These are phyloP conservation scores for Verticillium dahliae DNA, from an alignment of 2,329 filamentous ascomycete species.

Conservation along the genomic window DNA sequence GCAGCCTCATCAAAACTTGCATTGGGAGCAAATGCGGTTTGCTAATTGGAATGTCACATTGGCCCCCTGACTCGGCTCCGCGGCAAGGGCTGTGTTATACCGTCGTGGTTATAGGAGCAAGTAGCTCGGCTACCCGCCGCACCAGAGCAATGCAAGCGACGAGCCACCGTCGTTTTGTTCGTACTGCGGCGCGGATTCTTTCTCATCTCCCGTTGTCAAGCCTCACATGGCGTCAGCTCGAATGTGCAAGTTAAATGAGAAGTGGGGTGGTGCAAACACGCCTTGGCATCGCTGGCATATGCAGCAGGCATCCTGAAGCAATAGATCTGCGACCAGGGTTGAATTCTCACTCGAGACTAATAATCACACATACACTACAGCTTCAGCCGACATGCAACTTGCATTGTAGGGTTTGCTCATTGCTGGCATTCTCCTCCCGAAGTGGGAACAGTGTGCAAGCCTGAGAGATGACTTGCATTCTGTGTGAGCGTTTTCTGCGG, in stretches of 20 bases:
- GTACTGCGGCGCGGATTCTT: not conserved
- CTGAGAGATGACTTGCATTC: not conserved
- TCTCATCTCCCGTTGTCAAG: not conserved
- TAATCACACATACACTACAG: not conserved
- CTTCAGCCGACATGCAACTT: not conserved
- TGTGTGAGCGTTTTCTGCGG: not conserved
- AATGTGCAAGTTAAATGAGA: not conserved
- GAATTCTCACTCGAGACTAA: not conserved
- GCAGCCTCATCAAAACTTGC: not conserved
- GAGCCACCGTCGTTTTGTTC: not conserved
- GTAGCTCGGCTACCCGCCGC: not conserved
- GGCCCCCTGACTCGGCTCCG: not conserved
- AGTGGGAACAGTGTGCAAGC: not conserved
- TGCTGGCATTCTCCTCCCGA: not conserved
- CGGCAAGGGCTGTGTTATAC: not conserved
- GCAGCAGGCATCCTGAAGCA: not conserved
- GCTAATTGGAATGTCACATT: not conserved
- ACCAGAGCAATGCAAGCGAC: not conserved
- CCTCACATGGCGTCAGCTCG: not conserved
- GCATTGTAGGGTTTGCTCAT: not conserved
- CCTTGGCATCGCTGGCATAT: not conserved
- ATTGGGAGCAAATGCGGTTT: not conserved
- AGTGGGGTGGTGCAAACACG: not conserved
- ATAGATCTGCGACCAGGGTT: not conserved
- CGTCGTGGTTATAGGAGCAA: not conserved